A percentile compares a stretch with the other conserved stretches of the same genome.
These are phyloP conservation scores for Rhodotorula sp. DNA, from an alignment of 1,284 basidiomycete species.

Conservation along the genomic window DNA sequence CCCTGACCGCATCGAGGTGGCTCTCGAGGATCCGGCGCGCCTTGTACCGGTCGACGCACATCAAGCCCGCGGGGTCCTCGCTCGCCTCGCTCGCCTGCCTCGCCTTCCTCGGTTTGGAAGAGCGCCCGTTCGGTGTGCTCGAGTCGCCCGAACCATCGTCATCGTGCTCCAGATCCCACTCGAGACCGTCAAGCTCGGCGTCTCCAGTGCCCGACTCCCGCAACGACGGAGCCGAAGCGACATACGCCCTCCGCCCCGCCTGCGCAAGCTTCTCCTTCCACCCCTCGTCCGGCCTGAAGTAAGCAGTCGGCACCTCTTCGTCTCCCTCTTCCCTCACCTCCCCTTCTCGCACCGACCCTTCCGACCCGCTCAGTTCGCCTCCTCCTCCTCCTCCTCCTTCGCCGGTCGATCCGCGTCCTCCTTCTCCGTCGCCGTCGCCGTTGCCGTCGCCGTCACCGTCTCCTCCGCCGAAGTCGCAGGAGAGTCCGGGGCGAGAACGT, in stretches of 20 bases:
- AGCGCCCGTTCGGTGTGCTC: conserved; percentile 22
- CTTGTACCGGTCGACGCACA: neutral
- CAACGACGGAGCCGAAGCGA: neutral
- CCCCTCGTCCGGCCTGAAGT: conserved; percentile 77
- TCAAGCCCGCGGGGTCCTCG: neutral
- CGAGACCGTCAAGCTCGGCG: conserved; percentile 9
- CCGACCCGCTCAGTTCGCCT: conserved; percentile 45
- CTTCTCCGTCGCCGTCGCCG: neutral
- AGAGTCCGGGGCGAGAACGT: neutral
- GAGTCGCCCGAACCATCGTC: neutral
- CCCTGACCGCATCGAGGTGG: conserved; percentile 82
- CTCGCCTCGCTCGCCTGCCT: conserved; percentile 49
- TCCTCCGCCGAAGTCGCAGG: neutral
- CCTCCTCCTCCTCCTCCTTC: neutral
- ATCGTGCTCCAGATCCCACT: conserved; percentile 43
- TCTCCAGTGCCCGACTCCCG: conserved; percentile 5
- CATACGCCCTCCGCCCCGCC: conserved; percentile 33
- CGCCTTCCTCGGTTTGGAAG: neutral
- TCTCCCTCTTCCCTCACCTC: neutral
- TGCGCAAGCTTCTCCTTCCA: conserved; percentile 66
- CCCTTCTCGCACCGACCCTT: neutral
- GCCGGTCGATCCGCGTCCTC: neutral
- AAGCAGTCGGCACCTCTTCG: conserved; percentile 61
- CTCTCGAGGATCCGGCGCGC: conserved; percentile 51
- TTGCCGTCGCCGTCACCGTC: neutral